Evolutionary conservation across 78 protist species (phyloP).

Genomic region (Dictyostelium intermedium): DNA sequence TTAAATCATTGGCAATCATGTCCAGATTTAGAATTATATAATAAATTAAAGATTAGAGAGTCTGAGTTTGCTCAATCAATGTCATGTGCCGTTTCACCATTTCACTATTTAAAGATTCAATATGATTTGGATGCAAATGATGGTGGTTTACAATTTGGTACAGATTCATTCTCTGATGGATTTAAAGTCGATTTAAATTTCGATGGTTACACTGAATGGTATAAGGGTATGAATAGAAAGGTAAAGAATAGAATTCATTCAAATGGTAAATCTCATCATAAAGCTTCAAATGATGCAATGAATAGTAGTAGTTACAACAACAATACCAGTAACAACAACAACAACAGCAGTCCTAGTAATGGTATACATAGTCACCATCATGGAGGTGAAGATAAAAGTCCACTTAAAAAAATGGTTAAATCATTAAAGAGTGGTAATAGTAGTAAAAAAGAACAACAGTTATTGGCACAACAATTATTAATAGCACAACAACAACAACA

Average conservation of each 20-base stretch:
- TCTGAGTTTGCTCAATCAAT: slow-evolving; percentile 57
- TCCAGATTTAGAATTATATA: slow-evolving; percentile 44
- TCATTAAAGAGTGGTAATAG: neutral
- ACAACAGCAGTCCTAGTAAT: neutral
- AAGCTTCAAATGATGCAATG: neutral
- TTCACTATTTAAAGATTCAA: slow-evolving; percentile 37
- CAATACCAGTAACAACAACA: no score
- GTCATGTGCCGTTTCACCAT: slow-evolving; percentile 74
- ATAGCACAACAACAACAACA: neutral
- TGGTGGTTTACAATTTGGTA: neutral
- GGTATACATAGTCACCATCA: neutral
- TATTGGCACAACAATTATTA: neutral
- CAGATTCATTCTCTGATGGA: neutral
- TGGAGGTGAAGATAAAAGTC: neutral
- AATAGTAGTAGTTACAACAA: neutral
- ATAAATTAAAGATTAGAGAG: slow-evolving; percentile 37
- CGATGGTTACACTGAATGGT: slow-evolving; percentile 25
- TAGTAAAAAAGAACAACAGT: slow-evolving; percentile 19
- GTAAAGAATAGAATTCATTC: neutral
- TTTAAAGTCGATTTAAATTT: slow-evolving; percentile 61
- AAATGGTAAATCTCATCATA: slow-evolving; percentile 2
- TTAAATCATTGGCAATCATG: slow-evolving; percentile 2
- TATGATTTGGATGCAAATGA: neutral
- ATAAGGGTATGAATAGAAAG: neutral
- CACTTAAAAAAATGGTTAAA: neutral